phyloP scores from a whole-genome alignment of 129 eudicot species.

The Artemisia tridentata region DNA sequence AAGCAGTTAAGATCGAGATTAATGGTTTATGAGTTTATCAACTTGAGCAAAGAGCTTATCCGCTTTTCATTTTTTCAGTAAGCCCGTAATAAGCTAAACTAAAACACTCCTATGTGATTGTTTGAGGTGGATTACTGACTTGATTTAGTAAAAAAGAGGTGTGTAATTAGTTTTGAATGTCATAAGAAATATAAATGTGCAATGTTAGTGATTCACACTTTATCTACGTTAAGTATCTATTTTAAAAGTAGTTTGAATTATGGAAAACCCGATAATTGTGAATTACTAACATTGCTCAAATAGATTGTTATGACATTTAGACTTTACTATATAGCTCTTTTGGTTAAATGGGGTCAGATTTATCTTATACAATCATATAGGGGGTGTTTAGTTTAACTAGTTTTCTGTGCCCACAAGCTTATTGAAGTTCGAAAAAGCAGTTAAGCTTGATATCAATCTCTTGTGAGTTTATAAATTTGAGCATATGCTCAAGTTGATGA shows the following conservation, averaged over 20 bases:
- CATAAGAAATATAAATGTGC: background rate
- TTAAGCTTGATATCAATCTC: background rate
- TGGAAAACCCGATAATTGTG: too few species aligned
- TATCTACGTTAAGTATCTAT: background rate
- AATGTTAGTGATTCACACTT: conserved; percentile 15
- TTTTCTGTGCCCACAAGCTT: too few species aligned
- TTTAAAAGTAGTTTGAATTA: conserved; percentile 2
- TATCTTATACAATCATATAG: too few species aligned
- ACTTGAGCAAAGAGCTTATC: too few species aligned
- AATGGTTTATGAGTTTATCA: background rate
- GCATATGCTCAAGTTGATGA: too few species aligned
- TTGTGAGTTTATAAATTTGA: too few species aligned
- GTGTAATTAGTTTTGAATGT: background rate
- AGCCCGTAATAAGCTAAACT: too few species aligned
- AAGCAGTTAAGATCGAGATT: background rate
- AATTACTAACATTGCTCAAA: too few species aligned
- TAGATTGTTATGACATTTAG: too few species aligned
- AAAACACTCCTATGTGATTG: background rate
- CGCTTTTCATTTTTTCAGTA: too few species aligned
- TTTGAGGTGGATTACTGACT: conserved; percentile 3
- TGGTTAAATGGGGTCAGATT: background rate
- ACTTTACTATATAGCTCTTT: background rate
- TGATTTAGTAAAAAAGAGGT: background rate
- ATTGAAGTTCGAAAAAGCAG: background rate
- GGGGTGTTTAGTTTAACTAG: too few species aligned